Evolutionary conservation across 73 alveolate species (phyloP).

Genomic region (Urostyla sp.): DNA sequence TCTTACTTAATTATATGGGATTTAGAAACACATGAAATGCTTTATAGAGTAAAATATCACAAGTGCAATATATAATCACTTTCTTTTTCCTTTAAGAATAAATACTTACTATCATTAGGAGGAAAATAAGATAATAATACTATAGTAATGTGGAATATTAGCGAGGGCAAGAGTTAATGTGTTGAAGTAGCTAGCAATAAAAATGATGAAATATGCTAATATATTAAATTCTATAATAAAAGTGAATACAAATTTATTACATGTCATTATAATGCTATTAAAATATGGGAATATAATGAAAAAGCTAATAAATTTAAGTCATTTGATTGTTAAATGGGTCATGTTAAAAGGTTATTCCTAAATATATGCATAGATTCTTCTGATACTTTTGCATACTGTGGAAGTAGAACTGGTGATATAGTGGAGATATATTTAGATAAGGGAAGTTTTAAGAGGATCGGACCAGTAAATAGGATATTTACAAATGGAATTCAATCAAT

Average conservation of each 20-base stretch:
- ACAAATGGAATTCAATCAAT: conserved; percentile 71
- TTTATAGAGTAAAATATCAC: conserved; percentile 72
- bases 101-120: conserved; percentile 71
- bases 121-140: conserved; percentile 68
- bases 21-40: conserved; percentile 48
- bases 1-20: conserved; percentile 73
- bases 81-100: conserved; percentile 66
- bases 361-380: conserved; percentile 68
- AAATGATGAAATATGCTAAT: conserved; percentile 59
- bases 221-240: conserved; percentile 60
- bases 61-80: conserved; percentile 56
- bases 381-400: conserved; percentile 80
- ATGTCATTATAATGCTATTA: conserved; percentile 63
- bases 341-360: conserved; percentile 71
- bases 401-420: conserved; percentile 83
- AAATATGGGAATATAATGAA: conserved; percentile 64
- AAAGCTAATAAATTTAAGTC: conserved; percentile 48
- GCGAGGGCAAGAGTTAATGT: conserved; percentile 64
- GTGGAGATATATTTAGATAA: conserved; percentile 73
- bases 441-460: conserved; percentile 76
- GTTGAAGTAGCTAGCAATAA: conserved; percentile 55
- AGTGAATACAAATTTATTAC: conserved; percentile 60
- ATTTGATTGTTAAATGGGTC: conserved; percentile 83
- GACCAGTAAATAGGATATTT: conserved; percentile 79
- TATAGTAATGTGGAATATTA: conserved; percentile 71